Evolutionary conservation across 2,329 filamentous ascomycete genomes (phyloP), one percentile per base, ranked within the genome.

Genomic region (Fusarium sp.): DNA sequence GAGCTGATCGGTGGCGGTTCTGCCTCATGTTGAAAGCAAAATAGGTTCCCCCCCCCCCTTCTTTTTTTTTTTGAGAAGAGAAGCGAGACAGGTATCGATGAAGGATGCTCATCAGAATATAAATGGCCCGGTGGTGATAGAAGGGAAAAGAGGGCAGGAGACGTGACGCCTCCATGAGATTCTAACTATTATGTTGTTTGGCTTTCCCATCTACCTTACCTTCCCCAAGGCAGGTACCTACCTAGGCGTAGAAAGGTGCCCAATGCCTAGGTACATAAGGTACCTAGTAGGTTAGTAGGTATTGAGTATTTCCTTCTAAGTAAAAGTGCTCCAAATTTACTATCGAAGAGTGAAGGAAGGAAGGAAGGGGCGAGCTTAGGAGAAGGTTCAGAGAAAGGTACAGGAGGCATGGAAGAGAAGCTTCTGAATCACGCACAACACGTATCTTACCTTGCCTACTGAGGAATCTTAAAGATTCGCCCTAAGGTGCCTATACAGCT

Each of bases 1-100:
- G 77, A 38, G 69, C 66, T 36, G 69, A 72, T 22, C 67, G 68
- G 15, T 60, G 67, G 17, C 77, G 77, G 42, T 49, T 49, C 24
- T 52, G 70, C 17, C 41, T 26, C 69, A 75, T 75, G 22, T 45
- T 64, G n/a, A 52, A 41, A 28, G n/a, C 20, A 57, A 11, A 22
- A 17, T 20, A 33, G 5, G 7, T 49, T 22, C 24, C 22, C 10
- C n/a, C n/a, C n/a, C n/a, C n/a, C n/a, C n/a, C n/a, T n/a, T n/a
- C n/a, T n/a, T n/a, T 18, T n/a, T 28, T 28, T 28, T 28, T 28
- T 18, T 22, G 35, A 41, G 22, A 22, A 20, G n/a, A 33, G 31
- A 44, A 41, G 14, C 22, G 24, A 63, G 48, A 28, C 39, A 33
- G 41, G 9, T 44, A 26, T 39, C 13, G 33, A 20, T 41, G 41